Conservation (phyloP, 1,139 yeast species). For the Taiozyma sp. region DNA sequence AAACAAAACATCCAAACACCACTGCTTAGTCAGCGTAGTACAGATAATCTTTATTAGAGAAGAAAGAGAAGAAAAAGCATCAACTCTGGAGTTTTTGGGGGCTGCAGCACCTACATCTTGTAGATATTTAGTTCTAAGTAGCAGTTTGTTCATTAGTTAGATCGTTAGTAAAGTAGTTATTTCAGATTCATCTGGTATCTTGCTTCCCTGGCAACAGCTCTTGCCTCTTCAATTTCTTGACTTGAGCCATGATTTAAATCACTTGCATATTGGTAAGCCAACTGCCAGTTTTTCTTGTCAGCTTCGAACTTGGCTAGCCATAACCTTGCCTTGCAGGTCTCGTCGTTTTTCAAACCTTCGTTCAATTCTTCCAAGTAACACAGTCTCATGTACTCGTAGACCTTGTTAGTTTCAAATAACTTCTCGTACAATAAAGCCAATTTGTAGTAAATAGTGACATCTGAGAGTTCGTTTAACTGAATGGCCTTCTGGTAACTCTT, state of each 20-base stretch:
- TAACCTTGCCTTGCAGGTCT: constrained; percentile 74
- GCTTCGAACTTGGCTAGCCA: constrained; percentile 83
- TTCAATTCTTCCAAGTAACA: constrained; percentile 66
- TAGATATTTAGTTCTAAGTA: background rate
- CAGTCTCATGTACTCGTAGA: constrained; percentile 63
- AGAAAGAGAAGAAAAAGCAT: too few species aligned
- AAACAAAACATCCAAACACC: constrained; percentile 13
- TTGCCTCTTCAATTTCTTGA: constrained; percentile 85
- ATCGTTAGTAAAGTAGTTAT: background rate
- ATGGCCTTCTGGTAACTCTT: constrained; percentile 49
- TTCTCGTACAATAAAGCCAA: constrained; percentile 67
- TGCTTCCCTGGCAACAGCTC: constrained; percentile 70
- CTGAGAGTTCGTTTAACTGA: constrained; percentile 35
- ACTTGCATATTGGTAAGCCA: constrained; percentile 71
- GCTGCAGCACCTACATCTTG: background rate
- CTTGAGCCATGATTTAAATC: constrained; percentile 75
- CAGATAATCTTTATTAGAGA: too few species aligned
- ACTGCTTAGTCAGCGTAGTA: background rate
- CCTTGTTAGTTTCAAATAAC: constrained; percentile 45
- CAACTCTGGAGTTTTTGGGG: background rate
- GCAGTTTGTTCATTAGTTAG: background rate
- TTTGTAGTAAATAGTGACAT: constrained; percentile 51
- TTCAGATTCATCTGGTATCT: constrained; percentile 16
- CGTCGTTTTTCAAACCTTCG: constrained; percentile 64
- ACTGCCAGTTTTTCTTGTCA: constrained; percentile 50